These are phyloP conservation scores for Leccinum insigne DNA, from an alignment of 1,284 basidiomycete species.

Conservation along the genomic window DNA sequence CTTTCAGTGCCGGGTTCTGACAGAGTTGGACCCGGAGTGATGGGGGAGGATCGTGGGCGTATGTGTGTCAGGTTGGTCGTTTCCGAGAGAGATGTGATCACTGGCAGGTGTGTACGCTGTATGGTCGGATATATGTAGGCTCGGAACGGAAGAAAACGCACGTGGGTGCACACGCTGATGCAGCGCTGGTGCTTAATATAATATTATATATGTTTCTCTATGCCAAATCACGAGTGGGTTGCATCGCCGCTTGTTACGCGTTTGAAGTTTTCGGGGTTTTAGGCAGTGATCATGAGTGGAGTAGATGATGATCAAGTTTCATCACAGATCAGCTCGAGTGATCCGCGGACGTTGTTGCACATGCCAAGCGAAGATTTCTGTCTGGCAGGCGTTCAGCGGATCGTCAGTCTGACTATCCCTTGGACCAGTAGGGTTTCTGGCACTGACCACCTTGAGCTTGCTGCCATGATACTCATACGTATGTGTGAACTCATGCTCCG, in stretches of 20 bases:
- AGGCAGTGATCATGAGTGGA: neutral
- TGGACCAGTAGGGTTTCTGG: too few relatives aligned
- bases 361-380: neutral
- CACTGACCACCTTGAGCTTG: too few relatives aligned
- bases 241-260: neutral
- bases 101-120: too few relatives aligned
- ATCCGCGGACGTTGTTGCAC: neutral
- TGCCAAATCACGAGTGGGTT: neutral
- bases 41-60: neutral
- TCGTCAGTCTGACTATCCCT: neutral
- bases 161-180: too few relatives aligned
- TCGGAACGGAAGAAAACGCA: too few relatives aligned
- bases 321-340: neutral
- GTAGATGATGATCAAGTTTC: neutral
- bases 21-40: neutral
- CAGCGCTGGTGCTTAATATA: too few relatives aligned
- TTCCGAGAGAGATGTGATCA: too few relatives aligned
- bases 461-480: too few relatives aligned
- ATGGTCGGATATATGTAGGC: too few relatives aligned
- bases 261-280: neutral
- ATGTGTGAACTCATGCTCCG: too few relatives aligned
- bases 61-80: neutral
- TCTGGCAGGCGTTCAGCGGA: neutral
- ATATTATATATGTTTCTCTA: too few relatives aligned
- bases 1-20: too few relatives aligned